Percentiles rank a stretch among this genome's conserved stretches.
These are phyloP conservation scores for Protostelium mycophagum DNA, from an alignment of 78 protist species.

Conservation along the genomic window DNA sequence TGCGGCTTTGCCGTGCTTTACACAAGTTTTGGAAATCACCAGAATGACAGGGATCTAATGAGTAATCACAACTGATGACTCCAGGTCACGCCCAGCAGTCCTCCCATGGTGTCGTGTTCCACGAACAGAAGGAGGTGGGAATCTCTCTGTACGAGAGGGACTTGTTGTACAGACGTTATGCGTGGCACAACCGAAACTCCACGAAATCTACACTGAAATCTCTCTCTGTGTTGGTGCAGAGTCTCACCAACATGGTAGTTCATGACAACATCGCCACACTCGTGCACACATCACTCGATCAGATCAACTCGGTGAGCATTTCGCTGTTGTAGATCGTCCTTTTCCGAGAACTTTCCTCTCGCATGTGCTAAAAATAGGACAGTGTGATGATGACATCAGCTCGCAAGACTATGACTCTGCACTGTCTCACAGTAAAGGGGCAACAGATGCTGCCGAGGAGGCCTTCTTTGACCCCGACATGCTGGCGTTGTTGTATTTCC, in stretches of 20 bases:
- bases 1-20: too few relatives aligned
- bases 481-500: constrained; percentile 75
- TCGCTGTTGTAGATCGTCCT: background rate
- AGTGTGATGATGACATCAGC: background rate
- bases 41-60: too few relatives aligned
- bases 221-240: constrained; percentile 29
- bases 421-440: constrained; percentile 2
- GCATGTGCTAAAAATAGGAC: background rate
- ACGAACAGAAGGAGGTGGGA: background rate
- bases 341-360: constrained; percentile 9
- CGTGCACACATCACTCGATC: constrained; percentile 4
- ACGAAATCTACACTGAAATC: constrained; percentile 22
- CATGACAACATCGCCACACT: constrained; percentile 39
- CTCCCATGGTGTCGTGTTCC: background rate
- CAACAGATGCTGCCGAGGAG: constrained; percentile 22
- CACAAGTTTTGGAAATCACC: too few relatives aligned
- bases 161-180: constrained; percentile 3
- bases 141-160: background rate
- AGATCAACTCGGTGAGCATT: background rate
- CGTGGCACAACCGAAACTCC: constrained; percentile 20
- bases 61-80: too few relatives aligned
- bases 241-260: constrained; percentile 50
- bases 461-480: constrained; percentile 78
- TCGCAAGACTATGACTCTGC: constrained; percentile 16
- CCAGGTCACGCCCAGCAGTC: too few relatives aligned